These are phyloP conservation scores for Cornus controversa DNA, from an alignment of 148 eudicot genomes.

Conservation along the genomic window DNA sequence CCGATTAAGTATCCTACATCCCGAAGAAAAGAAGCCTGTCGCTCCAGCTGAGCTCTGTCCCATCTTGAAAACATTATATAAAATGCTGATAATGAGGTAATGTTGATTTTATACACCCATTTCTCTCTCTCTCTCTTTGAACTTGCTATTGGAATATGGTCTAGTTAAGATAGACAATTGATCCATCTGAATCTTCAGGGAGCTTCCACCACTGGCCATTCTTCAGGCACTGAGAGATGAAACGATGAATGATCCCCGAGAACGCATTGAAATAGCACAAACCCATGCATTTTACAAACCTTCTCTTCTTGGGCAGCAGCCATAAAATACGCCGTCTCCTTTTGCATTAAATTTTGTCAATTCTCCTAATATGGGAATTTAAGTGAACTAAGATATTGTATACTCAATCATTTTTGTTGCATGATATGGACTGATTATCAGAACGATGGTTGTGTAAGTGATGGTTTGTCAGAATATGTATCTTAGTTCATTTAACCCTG, in stretches of 20 bases:
- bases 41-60: constrained; percentile 95
- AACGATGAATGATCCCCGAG: constrained; percentile 87
- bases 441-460: neutral
- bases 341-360: neutral
- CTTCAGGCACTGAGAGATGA: constrained; percentile 87
- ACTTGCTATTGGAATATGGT: no score
- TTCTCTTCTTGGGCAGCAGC: constrained; percentile 65
- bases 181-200: constrained; percentile 39
- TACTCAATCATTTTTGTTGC: neutral
- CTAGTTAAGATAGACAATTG: neutral
- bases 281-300: constrained; percentile 81
- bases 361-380: neutral
- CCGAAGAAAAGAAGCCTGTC: constrained; percentile 67
- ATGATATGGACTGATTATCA: neutral
- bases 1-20: constrained; percentile 57
- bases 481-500: neutral
- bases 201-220: constrained; percentile 58
- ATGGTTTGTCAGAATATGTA: neutral
- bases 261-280: constrained; percentile 84
- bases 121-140: neutral
- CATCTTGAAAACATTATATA: constrained; percentile 75
- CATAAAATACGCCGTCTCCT: neutral
- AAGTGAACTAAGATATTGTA: neutral
- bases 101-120: neutral
- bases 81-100: constrained; percentile 74